Base-by-base conservation (phyloP, 805 yeast species). In the Yarrowia yakushimensis region DNA sequence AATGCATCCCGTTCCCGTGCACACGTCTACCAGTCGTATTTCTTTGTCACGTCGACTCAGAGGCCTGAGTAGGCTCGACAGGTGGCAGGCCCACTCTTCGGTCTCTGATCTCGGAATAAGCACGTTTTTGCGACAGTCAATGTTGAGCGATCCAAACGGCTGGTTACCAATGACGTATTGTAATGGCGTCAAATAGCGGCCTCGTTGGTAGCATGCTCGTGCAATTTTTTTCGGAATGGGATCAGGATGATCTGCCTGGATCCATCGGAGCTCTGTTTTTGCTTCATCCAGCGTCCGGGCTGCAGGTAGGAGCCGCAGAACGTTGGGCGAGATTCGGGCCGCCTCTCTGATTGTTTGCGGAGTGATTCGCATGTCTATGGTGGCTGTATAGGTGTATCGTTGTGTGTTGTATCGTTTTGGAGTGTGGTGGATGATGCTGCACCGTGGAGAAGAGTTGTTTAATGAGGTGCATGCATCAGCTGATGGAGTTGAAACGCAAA, bases 161-260 rank as follows among this genome's bases (percentile, higher is more conserved):
- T 55, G 61, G 37, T 41, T 55, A 15, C 61, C 61, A 20, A 55
- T 39, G 5, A 55, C 48, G 30, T 55, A 55, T 17, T 55, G 61
- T 1, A 55, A 30, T 2, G 61, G 61, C 4, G 23, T 41, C 10
- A 15, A 27, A 7, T 3, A 36, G n/a, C 30, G 13, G 10, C 48
- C 48, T 22, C 61, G 18, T 13, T 28, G 12, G 28, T 27, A 27
- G 30, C 61, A 55, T 4, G 61, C 61, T 11, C 15, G 13, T 6
- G 48, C 48, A 17, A 55, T 55, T 11, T 55, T 55, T 20, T 55
- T 41, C n/a, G 61, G 61, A 1, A 39, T 55, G 9, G 61, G 61
- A 22, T 55, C 61, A 1, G 61, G 61, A n/a, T 39, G 48, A 13
- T 55, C 61, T 9, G 46, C 48, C 37, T 39, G 48, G 12, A 55